A percentile compares a stretch with the other conserved stretches of the same genome.
Evolutionary conservation across 257 asterid species (phyloP).

Genomic region (Solanum gracilifrons): DNA sequence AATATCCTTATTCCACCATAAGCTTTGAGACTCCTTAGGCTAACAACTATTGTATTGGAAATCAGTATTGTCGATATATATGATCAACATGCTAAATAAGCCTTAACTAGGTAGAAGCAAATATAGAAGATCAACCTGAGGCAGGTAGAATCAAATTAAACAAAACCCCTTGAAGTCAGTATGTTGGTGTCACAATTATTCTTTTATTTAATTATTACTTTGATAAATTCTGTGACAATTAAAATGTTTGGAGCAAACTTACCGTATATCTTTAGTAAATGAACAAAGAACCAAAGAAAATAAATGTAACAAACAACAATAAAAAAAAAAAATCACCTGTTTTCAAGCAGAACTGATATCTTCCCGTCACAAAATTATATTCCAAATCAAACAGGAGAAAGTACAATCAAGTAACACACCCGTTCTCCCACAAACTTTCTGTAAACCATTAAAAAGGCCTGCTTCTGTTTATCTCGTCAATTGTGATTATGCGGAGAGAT

Average conservation of each 20-base stretch:
- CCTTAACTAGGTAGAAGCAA: neutral
- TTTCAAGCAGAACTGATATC: neutral
- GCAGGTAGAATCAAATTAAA: neutral
- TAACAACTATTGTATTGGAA: neutral
- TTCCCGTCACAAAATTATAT: neutral
- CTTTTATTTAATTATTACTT: neutral
- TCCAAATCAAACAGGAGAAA: neutral
- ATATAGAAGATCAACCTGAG: neutral
- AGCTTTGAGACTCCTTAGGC: neutral
- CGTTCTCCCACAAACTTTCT: neutral
- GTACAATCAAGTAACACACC: neutral
- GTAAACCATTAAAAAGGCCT: neutral
- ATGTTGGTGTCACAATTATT: neutral
- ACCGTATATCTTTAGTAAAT: neutral
- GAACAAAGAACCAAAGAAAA: neutral
- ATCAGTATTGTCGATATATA: neutral
- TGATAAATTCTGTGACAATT: neutral
- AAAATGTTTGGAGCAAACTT: neutral
- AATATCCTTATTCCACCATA: neutral
- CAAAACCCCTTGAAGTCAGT: neutral
- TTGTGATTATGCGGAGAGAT: neutral
- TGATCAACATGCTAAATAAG: neutral
- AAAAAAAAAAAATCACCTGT: neutral
- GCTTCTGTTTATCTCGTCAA: neutral
- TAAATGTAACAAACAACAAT: neutral